phyloP scores from a whole-genome alignment of 805 yeast genomes.

The Saccharomyces kudriavzevii region DNA sequence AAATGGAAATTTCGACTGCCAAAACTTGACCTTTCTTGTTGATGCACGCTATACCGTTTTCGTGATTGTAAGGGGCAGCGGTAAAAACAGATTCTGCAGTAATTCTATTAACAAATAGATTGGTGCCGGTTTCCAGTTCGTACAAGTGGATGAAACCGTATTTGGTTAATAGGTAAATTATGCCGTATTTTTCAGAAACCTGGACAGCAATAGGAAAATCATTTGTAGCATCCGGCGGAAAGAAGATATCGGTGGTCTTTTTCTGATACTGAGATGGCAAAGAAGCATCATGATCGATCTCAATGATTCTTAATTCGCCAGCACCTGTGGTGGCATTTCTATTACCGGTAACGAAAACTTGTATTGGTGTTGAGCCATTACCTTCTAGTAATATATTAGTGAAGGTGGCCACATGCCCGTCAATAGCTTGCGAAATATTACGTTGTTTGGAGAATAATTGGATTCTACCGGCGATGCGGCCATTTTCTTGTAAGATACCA shows the following conservation, averaged over 20 bases:
- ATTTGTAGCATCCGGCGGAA: slow-evolving; percentile 92
- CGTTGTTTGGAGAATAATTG: slow-evolving; percentile 85
- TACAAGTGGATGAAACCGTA: slow-evolving; percentile 94
- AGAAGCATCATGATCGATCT: slow-evolving; percentile 85
- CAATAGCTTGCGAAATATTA: slow-evolving; percentile 91
- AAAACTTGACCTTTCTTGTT: slow-evolving; percentile 93
- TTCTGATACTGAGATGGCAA: slow-evolving; percentile 72
- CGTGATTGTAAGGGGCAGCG: slow-evolving; percentile 61
- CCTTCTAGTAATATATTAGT: slow-evolving; percentile 69
- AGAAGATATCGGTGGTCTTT: slow-evolving; percentile 85
- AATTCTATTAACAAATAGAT: slow-evolving; percentile 90
- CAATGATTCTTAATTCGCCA: slow-evolving; percentile 83
- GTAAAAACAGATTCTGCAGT: slow-evolving; percentile 94
- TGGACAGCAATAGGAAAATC: slow-evolving; percentile 95
- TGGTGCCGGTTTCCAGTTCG: slow-evolving; percentile 86
- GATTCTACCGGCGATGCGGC: slow-evolving; percentile 91
- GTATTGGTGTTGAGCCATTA: slow-evolving; percentile 59
- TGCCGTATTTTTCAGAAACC: slow-evolving; percentile 77
- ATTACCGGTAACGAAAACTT: slow-evolving; percentile 88
- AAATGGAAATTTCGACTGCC: slow-evolving; percentile 80
- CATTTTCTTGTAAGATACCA: slow-evolving; percentile 90
- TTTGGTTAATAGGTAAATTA: slow-evolving; percentile 83
- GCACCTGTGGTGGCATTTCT: slow-evolving; percentile 68
- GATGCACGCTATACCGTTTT: slow-evolving; percentile 83
- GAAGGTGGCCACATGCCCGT: slow-evolving; percentile 93